Conservation (phyloP, 345 rosid genomes). For the Moringa oleifera region DNA sequence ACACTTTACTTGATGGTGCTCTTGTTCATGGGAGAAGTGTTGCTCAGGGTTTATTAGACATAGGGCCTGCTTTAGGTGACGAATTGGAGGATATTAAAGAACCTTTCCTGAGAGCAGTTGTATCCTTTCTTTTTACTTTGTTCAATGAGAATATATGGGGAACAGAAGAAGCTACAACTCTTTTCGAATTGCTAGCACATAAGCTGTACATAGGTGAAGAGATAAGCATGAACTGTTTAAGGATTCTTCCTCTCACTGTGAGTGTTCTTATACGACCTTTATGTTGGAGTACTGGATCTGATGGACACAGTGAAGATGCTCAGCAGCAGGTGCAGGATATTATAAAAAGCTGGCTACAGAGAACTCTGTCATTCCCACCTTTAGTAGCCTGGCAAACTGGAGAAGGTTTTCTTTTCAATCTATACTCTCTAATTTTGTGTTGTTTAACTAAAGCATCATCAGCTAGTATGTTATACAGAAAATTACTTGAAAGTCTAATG, state of each 20-base stretch:
- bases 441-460: conserved; percentile 10
- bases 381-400: conserved; percentile 50
- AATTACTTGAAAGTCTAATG: conserved; percentile 10
- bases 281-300: conserved; percentile 28
- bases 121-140: conserved; percentile 53
- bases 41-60: conserved; percentile 25
- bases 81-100: conserved; percentile 49
- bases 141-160: conserved; percentile 67
- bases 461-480: conserved; percentile 1
- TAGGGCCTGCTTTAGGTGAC: conserved; percentile 39
- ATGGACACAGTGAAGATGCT: conserved; percentile 21
- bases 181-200: conserved; percentile 52
- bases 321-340: conserved; percentile 36
- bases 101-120: conserved; percentile 81
- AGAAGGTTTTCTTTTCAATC: conserved; percentile 40
- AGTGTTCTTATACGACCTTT: conserved; percentile 44
- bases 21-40: conserved; percentile 54
- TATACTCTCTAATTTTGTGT: background rate
- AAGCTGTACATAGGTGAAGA: conserved; percentile 78
- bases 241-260: conserved; percentile 59
- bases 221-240: conserved; percentile 57
- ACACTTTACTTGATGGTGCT: conserved; percentile 78
- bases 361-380: conserved; percentile 65
- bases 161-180: conserved; percentile 49
- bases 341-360: conserved; percentile 66